These are phyloP conservation scores for Vitis hybrid DNA, from an alignment of 177 flowering plant genomes.

Conservation along the genomic window DNA sequence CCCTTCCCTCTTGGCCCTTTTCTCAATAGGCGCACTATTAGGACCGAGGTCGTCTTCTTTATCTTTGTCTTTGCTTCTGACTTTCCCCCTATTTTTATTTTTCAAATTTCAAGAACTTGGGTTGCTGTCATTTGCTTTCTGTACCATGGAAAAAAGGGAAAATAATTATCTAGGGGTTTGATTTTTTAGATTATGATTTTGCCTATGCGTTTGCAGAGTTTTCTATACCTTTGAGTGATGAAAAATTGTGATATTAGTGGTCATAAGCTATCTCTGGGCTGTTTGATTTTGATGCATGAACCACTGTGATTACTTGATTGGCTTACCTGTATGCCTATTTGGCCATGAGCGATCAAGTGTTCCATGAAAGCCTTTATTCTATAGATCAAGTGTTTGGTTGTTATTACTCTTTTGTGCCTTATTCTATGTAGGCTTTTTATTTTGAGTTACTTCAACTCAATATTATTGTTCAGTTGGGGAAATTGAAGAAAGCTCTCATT, in stretches of 20 bases:
- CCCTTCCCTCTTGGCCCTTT: constrained; percentile 98
- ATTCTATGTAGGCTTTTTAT: no score
- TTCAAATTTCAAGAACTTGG: not conserved
- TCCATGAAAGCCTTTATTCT: no score
- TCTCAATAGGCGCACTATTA: constrained; percentile 79
- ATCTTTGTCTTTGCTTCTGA: not conserved
- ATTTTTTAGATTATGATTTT: no score
- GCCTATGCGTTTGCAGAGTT: not conserved
- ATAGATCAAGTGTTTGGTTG: no score
- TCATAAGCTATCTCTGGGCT: not conserved
- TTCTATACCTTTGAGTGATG: not conserved
- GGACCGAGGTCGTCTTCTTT: constrained; percentile 67
- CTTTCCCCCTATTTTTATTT: not conserved
- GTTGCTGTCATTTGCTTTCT: not conserved
- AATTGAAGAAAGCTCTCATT: no score
- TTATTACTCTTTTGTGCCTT: no score
- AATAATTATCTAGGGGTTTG: no score
- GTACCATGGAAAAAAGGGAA: no score
- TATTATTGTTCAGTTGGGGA: no score
- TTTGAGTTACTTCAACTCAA: no score
- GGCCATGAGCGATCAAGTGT: no score
- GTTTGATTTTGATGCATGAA: not conserved
- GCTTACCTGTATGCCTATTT: not conserved
- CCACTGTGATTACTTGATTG: not conserved
- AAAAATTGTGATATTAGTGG: not conserved